phyloP scores from a whole-genome alignment of 352 stramenopile species.

The Elongisporangium anandrum region DNA sequence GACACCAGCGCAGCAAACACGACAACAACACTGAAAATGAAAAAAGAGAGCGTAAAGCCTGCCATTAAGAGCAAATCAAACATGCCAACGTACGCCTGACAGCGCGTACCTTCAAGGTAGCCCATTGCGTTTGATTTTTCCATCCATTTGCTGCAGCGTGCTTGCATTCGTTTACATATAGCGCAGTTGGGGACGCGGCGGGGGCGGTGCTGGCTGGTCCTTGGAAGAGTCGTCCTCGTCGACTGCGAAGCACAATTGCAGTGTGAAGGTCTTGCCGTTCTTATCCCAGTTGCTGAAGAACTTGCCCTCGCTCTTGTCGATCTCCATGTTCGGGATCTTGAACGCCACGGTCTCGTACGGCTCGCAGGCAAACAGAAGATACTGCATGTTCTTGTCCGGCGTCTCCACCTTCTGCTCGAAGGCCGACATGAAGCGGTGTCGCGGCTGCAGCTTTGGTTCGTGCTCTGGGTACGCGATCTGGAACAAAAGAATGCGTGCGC shows the following conservation, averaged over 20 bases:
- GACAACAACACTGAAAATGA: background rate
- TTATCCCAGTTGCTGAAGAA: slow-evolving; percentile 99
- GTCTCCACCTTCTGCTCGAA: slow-evolving; percentile 99
- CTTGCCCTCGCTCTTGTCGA: slow-evolving; percentile 93
- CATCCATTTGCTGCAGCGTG: slow-evolving; percentile 11
- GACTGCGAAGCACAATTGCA: slow-evolving; percentile 74
- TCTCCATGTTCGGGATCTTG: slow-evolving; percentile 96
- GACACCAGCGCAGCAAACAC: slow-evolving; percentile 13
- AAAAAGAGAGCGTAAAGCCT: slow-evolving; percentile 2
- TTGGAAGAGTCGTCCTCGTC: slow-evolving; percentile 17
- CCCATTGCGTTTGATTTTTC: background rate
- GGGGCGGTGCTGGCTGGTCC: slow-evolving; percentile 43
- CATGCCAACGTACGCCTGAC: slow-evolving; percentile 2
- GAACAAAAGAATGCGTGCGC: slow-evolving; percentile 88
- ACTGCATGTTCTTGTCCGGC: slow-evolving; percentile 94
- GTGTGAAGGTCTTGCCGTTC: slow-evolving; percentile 94
- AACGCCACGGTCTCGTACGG: slow-evolving; percentile 99
- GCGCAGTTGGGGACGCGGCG: slow-evolving; percentile 44
- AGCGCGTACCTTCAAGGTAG: background rate
- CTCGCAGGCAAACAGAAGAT: slow-evolving; percentile 98
- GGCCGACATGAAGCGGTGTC: slow-evolving; percentile 99
- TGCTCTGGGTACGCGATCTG: slow-evolving; percentile 97
- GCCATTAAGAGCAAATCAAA: slow-evolving; percentile 11
- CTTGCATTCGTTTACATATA: slow-evolving; percentile 15
- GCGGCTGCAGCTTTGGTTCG: slow-evolving; percentile 90